A percentile compares a stretch with the other conserved stretches of the same genome.
Conservation (phyloP, 345 rosid genomes). For the Dovyalis caffra region DNA sequence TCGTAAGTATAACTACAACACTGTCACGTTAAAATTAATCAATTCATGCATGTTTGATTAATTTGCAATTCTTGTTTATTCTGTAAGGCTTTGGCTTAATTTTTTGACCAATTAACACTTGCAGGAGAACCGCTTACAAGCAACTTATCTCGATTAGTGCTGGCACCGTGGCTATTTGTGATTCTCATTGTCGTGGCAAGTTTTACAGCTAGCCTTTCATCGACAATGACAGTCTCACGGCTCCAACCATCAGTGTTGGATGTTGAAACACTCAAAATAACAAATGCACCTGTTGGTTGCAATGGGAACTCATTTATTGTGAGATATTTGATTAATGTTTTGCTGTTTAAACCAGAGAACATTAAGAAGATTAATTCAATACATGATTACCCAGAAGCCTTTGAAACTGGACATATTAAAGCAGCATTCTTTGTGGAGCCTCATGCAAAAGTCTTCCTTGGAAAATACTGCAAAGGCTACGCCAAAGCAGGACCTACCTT, state of each 20-base stretch:
- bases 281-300: constrained; percentile 24
- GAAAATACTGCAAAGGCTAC: constrained; percentile 32
- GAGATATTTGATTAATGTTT: constrained; percentile 16
- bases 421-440: constrained; percentile 34
- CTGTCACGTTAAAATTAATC: too few species aligned
- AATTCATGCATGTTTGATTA: too few species aligned
- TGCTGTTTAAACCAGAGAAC: constrained; percentile 20
- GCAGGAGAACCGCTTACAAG: constrained; percentile 20
- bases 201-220: constrained; percentile 16
- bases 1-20: neutral
- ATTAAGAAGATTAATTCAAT: constrained; percentile 20
- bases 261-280: constrained; percentile 12
- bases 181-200: constrained; percentile 15
- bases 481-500: constrained; percentile 22
- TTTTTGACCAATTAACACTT: neutral
- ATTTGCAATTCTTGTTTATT: neutral
- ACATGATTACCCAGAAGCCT: constrained; percentile 19
- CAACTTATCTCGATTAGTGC: constrained; percentile 20
- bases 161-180: constrained; percentile 25
- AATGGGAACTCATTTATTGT: constrained; percentile 33
- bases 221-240: constrained; percentile 18
- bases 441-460: constrained; percentile 31
- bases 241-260: constrained; percentile 7
- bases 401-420: constrained; percentile 20
- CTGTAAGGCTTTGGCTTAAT: neutral